Conservation (phyloP, 495 filamentous ascomycete genomes). For the Podospora australis region DNA sequence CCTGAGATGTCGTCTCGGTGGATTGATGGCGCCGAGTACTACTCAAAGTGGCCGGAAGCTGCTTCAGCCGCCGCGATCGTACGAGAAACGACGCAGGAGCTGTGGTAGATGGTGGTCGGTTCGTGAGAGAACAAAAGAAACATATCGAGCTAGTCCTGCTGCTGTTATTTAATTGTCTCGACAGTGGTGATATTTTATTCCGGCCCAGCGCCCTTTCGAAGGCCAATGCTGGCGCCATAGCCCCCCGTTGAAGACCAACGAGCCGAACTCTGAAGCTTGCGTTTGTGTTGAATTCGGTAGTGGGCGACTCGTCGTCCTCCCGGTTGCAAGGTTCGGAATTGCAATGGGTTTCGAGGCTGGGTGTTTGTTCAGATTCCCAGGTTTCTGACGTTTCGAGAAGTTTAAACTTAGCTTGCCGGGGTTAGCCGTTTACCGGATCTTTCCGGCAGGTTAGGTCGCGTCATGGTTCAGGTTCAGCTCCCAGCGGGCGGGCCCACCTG, state of each 20-base stretch:
- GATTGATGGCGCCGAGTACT: constrained; percentile 14
- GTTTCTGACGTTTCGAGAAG: too few species aligned
- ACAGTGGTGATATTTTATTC: constrained; percentile 1
- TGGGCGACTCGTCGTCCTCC: too few species aligned
- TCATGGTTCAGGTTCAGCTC: neutral
- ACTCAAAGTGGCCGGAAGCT: too few species aligned
- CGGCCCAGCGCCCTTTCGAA: constrained; percentile 21
- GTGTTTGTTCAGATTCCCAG: too few species aligned
- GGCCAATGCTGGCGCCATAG: constrained; percentile 31
- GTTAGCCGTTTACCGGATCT: constrained; percentile 12
- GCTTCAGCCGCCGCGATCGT: constrained; percentile 1
- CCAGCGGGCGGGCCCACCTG: too few species aligned
- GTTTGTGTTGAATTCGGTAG: too few species aligned
- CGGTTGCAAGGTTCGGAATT: too few species aligned
- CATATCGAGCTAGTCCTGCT: constrained; percentile 26
- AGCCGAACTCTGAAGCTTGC: neutral
- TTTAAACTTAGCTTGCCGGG: too few species aligned
- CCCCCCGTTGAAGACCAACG: too few species aligned
- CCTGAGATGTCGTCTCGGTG: constrained; percentile 7
- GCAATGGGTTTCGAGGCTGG: too few species aligned
- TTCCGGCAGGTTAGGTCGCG: constrained; percentile 3
- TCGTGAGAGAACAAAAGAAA: constrained; percentile 37
- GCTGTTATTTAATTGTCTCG: neutral
- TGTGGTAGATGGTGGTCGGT: constrained; percentile 6
- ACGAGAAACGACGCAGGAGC: constrained; percentile 1